phyloP scores from a whole-genome alignment of 192 early-diverging fungal species.

The Linnemannia zychae region DNA sequence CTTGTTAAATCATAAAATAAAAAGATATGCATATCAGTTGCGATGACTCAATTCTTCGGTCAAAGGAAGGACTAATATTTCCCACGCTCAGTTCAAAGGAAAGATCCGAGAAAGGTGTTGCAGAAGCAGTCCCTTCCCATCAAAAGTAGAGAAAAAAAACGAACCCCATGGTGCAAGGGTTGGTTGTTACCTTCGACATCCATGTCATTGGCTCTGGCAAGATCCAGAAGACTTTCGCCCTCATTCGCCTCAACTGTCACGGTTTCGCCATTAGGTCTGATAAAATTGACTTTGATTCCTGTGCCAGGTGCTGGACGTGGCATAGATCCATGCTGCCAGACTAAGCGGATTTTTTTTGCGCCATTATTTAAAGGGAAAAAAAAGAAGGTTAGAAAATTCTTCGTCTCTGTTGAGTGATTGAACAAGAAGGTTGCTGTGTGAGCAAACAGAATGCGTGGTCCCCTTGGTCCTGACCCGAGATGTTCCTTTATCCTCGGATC shows the following conservation, averaged over 20 bases:
- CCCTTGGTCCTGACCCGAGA: not conserved
- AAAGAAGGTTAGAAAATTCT: not conserved
- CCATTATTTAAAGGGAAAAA: not conserved
- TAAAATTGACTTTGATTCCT: constrained; percentile 81
- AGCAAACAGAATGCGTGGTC: not conserved
- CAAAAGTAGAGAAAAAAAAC: not conserved
- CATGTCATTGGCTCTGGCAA: constrained; percentile 92
- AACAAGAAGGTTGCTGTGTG: not conserved
- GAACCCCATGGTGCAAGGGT: not conserved
- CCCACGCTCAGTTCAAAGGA: not conserved
- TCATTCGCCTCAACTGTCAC: constrained; percentile 83
- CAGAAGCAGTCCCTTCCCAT: not conserved
- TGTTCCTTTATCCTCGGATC: not conserved
- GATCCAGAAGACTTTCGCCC: constrained; percentile 91
- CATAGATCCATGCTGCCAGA: constrained; percentile 38
- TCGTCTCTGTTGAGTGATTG: not conserved
- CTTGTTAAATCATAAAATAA: constrained; percentile 40
- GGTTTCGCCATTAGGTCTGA: constrained; percentile 85
- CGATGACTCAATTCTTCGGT: not conserved
- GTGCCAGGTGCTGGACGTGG: constrained; percentile 52
- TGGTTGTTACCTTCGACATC: constrained; percentile 89
- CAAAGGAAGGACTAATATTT: not conserved
- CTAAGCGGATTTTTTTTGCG: constrained; percentile 15
- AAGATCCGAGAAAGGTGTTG: not conserved
- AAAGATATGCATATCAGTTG: not conserved